phyloP scores from a whole-genome alignment of 2,329 filamentous ascomycete genomes.

The Colletotrichum trifolii region DNA sequence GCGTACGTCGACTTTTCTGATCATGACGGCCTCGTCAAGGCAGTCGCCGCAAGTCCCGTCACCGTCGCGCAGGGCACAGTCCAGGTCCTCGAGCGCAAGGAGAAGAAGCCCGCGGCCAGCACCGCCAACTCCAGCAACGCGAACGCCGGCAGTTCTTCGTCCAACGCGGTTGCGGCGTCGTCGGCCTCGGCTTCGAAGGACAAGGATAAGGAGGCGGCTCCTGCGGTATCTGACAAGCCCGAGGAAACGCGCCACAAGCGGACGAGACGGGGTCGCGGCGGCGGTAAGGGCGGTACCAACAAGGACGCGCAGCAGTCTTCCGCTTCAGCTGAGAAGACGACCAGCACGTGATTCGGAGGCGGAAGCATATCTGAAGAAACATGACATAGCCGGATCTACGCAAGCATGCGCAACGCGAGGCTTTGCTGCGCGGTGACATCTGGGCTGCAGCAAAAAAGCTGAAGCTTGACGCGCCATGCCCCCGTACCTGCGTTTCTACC shows the following conservation, averaged over 20 bases:
- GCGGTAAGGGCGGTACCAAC: slow-evolving; percentile 35
- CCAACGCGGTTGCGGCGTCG: slow-evolving; percentile 20
- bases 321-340: slow-evolving; percentile 20
- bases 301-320: slow-evolving; percentile 27
- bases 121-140: slow-evolving; percentile 21
- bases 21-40: slow-evolving; percentile 77
- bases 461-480: background rate
- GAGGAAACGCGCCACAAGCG: slow-evolving; percentile 40
- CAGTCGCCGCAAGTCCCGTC: slow-evolving; percentile 84
- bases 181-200: slow-evolving; percentile 1
- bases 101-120: slow-evolving; percentile 56
- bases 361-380: background rate
- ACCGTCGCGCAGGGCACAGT: slow-evolving; percentile 86
- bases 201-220: slow-evolving; percentile 25
- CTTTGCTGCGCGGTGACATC: background rate
- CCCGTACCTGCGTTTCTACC: slow-evolving; percentile 17
- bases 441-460: too few relatives aligned
- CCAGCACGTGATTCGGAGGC: slow-evolving; percentile 30
- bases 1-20: slow-evolving; percentile 91
- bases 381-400: background rate
- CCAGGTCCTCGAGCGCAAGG: slow-evolving; percentile 85
- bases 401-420: background rate
- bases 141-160: slow-evolving; percentile 8
- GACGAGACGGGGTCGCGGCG: slow-evolving; percentile 41
- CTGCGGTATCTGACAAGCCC: slow-evolving; percentile 35